phyloP scores from a whole-genome alignment of 768 basidiomycete genomes.

The Tricholoma hemisulphureum region DNA sequence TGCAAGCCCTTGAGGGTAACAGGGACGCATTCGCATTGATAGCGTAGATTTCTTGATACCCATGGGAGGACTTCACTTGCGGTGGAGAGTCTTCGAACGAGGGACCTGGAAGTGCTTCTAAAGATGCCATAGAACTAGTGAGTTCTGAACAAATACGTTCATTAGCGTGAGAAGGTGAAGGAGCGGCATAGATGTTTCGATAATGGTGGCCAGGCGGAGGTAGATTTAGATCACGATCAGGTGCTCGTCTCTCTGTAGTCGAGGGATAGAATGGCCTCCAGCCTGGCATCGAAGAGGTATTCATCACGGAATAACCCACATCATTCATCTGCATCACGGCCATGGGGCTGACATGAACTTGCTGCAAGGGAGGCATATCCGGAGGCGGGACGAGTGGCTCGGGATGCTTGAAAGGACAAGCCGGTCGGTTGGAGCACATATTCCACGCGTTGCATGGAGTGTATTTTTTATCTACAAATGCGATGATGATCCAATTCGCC shows the following conservation, averaged over 20 bases:
- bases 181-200: neutral
- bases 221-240: neutral
- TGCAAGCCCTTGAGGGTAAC: neutral
- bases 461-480: neutral
- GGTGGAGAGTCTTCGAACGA: neutral
- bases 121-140: neutral
- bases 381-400: neutral
- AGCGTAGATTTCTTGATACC: neutral
- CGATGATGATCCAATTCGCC: neutral
- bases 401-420: neutral
- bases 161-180: neutral
- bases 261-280: neutral
- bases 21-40: neutral
- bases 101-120: neutral
- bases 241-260: neutral
- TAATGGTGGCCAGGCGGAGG: neutral
- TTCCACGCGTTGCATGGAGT: neutral
- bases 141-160: neutral
- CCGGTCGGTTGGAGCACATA: neutral
- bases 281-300: neutral
- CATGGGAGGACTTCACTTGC: neutral
- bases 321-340: neutral
- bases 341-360: neutral
- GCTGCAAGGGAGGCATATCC: neutral
- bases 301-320: neutral